These are phyloP conservation scores for Erigeron philadelphicus DNA, from an alignment of 140 eudicot genomes.

Conservation along the genomic window DNA sequence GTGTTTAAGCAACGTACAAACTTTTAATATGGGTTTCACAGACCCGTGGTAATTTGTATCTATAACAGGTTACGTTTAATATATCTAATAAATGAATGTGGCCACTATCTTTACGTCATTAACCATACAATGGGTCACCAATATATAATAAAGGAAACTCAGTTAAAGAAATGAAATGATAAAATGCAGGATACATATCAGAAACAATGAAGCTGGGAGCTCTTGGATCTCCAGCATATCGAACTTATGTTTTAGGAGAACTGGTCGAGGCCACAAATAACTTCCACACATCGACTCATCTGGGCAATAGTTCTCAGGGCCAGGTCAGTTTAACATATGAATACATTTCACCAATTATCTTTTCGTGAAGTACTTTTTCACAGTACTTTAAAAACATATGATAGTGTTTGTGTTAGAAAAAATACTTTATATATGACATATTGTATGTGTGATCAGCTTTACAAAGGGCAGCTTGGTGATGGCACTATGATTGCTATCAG, in stretches of 20 bases:
- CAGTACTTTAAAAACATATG: too few species aligned
- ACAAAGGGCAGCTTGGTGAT: slow-evolving; percentile 55
- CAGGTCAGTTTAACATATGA: slow-evolving; percentile 32
- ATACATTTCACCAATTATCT: too few species aligned
- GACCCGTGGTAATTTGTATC: too few species aligned
- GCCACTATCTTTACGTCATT: too few species aligned
- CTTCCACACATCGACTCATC: slow-evolving; percentile 32
- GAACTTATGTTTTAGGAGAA: slow-evolving; percentile 57
- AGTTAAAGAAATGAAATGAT: neutral
- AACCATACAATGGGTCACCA: neutral
- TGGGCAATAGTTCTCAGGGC: slow-evolving; percentile 46
- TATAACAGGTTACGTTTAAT: too few species aligned
- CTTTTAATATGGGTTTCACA: too few species aligned
- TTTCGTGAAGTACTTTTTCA: too few species aligned
- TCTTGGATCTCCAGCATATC: slow-evolving; percentile 48
- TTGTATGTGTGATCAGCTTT: slow-evolving; percentile 36
- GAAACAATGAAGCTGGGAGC: slow-evolving; percentile 62
- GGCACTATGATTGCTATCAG: slow-evolving; percentile 53
- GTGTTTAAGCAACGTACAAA: too few species aligned
- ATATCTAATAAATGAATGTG: too few species aligned
- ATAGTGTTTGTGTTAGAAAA: neutral
- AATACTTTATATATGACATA: neutral
- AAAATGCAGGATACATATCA: slow-evolving; percentile 54
- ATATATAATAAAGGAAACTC: neutral
- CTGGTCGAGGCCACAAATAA: slow-evolving; percentile 60